Base-by-base conservation (phyloP, 2,329 filamentous ascomycete genomes). In the Rhynchosporium graminicola region DNA sequence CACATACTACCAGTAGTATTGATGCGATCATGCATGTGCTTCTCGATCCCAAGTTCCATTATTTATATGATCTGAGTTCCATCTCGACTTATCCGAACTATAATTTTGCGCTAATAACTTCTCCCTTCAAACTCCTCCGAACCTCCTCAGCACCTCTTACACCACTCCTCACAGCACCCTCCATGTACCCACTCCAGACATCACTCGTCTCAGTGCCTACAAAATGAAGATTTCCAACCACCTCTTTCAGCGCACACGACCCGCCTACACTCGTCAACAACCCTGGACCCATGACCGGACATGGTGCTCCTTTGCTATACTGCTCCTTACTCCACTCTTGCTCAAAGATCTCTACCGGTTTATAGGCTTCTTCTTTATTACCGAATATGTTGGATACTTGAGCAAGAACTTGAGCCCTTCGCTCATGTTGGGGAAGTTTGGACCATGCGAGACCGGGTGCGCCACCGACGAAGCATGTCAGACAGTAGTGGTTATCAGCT, bases 111-210 rank as follows among this genome's bases (percentile, higher is more conserved):
- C 51, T 48, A 28, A 62, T 2, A 15, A 45, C 40, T 12, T 54
- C 55, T 36, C 48, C 42, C 31, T 57, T 52, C 42, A 60, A 58
- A 47, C 31, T 36, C 59, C 50, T 46, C 33, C 66, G 51, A 12
- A 81, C 77, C 68, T 82, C 79, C 36, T 71, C 71, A 0, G 79
- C 79, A 0, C 77, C 78, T 28, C 75, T 67, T 63, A 80, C 76
- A 0, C 81, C 80, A 3, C 75, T 77, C 0, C 76, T 68, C 28
- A 82, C 72, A 0, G 80, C 80, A 4, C 80, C 80, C 62, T 83
- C 80, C 76, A 83, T 81, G 64, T 82, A 82, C 0, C 80, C 80
- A 60, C 80, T 80, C 81, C 80, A 83, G 54, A 80, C 77, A 2
- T 63, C 74, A 6, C 76, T 75, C 12, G 77, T 79, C 71, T 83